Percentiles rank a stretch among this genome's conserved stretches.
These are phyloP conservation scores for Fomitopsis palustris DNA, from an alignment of 1,284 basidiomycete genomes.

Conservation along the genomic window DNA sequence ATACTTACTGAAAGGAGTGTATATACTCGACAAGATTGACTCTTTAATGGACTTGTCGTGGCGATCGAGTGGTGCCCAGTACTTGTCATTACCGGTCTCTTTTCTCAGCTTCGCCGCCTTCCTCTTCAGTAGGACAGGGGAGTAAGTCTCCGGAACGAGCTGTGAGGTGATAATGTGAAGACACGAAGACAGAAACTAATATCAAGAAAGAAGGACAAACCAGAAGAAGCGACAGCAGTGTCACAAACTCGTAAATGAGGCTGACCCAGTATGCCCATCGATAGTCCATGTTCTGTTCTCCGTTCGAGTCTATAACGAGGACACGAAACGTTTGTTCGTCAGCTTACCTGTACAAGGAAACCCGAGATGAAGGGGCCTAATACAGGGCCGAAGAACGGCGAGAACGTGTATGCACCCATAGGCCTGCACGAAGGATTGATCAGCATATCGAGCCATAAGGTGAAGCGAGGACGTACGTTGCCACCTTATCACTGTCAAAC, in stretches of 20 bases:
- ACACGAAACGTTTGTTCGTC: too few relatives aligned
- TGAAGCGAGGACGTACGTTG: constrained; percentile 44
- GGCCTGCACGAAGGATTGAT: constrained; percentile 42
- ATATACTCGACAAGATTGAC: constrained; percentile 40
- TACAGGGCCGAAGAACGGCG: constrained; percentile 75
- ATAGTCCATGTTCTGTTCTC: constrained; percentile 62
- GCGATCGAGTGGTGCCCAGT: constrained; percentile 55
- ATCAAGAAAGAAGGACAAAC: too few relatives aligned
- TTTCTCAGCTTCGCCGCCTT: constrained; percentile 56
- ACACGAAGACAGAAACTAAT: too few relatives aligned
- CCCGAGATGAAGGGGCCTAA: constrained; percentile 62
- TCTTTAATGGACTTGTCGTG: constrained; percentile 35
- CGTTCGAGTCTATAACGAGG: too few relatives aligned
- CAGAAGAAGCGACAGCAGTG: constrained; percentile 42
- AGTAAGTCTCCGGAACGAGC: constrained; percentile 76
- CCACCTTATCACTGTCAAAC: constrained; percentile 61
- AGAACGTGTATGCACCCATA: constrained; percentile 72
- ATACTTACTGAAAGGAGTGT: constrained; percentile 67
- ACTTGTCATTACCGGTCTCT: constrained; percentile 50
- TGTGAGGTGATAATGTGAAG: constrained; percentile 23
- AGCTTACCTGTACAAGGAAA: constrained; percentile 44
- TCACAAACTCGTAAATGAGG: constrained; percentile 56
- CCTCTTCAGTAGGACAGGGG: constrained; percentile 56
- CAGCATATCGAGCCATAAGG: neutral
- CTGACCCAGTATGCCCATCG: constrained; percentile 76